Conservation (phyloP, 2,329 filamentous ascomycete species). For the Colletotrichum horii region DNA sequence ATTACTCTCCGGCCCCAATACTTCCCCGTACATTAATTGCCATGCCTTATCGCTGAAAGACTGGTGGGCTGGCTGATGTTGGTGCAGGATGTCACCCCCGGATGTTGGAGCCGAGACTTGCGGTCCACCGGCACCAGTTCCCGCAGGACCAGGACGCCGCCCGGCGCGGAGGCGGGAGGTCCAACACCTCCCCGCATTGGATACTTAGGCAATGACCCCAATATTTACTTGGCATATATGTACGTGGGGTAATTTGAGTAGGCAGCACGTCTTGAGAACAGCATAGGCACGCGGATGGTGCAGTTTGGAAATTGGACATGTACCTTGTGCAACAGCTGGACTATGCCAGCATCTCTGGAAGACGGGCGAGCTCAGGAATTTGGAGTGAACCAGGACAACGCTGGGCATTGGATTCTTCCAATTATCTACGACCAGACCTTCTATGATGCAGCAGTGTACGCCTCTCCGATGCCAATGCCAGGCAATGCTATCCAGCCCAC, state of each 20-base stretch:
- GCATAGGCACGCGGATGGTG: background rate
- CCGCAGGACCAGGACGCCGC: background rate
- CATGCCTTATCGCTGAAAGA: background rate
- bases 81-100: background rate
- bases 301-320: background rate
- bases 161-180: background rate
- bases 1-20: background rate
- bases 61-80: background rate
- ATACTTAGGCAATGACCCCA: background rate
- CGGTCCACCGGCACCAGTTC: background rate
- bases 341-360: background rate
- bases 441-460: background rate
- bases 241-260: background rate
- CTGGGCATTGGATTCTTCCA: background rate
- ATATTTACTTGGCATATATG: background rate
- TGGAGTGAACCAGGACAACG: background rate
- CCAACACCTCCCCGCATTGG: background rate
- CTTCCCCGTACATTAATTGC: background rate
- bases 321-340: background rate
- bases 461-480: slow-evolving; percentile 1
- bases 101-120: background rate
- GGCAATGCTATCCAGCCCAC: slow-evolving; percentile 4
- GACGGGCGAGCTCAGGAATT: no score
- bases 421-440: background rate
- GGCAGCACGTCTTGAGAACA: background rate